Conservation (phyloP, 2,329 filamentous ascomycete species). For the Harringtonia lauricola region DNA sequence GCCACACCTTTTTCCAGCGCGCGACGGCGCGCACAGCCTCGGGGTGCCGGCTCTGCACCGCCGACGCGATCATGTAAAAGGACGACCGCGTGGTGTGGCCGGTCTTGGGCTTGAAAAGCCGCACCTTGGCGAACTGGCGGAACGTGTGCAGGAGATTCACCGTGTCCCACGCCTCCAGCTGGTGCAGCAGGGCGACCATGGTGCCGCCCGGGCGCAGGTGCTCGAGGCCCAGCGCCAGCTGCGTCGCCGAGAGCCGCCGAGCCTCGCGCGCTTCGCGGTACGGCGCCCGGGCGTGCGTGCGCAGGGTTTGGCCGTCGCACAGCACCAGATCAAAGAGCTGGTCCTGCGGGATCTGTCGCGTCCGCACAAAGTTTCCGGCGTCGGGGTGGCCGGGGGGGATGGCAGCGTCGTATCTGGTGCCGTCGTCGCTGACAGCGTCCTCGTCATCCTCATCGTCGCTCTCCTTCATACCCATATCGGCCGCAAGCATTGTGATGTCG, state of each 20-base stretch:
- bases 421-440: too few relatives aligned
- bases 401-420: too few relatives aligned
- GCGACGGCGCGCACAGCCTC: conserved; percentile 24
- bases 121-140: conserved; percentile 26
- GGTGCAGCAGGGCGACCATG: conserved; percentile 40
- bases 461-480: conserved; percentile 28
- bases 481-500: conserved; percentile 41
- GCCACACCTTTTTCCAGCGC: conserved; percentile 29
- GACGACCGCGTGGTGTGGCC: conserved; percentile 32
- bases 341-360: conserved; percentile 24
- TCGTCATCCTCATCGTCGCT: not conserved
- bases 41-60: conserved; percentile 21
- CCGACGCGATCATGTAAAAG: conserved; percentile 40
- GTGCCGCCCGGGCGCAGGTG: conserved; percentile 34
- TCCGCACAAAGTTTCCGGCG: conserved; percentile 14
- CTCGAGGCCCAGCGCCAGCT: conserved; percentile 34
- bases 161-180: conserved; percentile 28
- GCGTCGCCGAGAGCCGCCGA: conserved; percentile 21
- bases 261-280: conserved; percentile 25
- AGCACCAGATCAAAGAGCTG: conserved; percentile 30
- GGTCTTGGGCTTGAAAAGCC: conserved; percentile 31
- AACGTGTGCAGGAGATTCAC: conserved; percentile 27
- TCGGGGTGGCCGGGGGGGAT: conserved; percentile 23
- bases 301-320: conserved; percentile 35
- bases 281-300: conserved; percentile 21